Evolutionary conservation across 306 rosid genomes (phyloP), one percentile per base, ranked within the genome.

Genomic region (Dryas drummondii): DNA sequence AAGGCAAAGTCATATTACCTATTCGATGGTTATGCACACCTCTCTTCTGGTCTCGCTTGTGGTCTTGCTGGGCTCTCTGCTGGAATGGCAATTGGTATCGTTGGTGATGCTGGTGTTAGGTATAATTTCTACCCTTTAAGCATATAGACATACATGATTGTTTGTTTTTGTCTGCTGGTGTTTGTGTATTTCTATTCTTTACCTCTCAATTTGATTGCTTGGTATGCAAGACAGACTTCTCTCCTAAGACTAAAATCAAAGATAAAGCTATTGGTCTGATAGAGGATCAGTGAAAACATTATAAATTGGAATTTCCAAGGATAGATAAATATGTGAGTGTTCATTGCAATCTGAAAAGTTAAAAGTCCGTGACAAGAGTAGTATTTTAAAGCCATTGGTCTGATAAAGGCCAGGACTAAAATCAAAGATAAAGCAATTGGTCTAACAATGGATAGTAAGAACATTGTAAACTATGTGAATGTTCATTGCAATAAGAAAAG

Each of bases 61-160:
- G 96, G 96, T 0, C 87, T 91, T 57, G 97, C 97, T 15, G 97
- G 97, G 11, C 94, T 91, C 58, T 87, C 97, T 68, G 97, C 97
- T 15, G 97, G 97, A 63, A 91, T 91, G 97, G 97, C 97, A 9
- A 91, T 91, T 78, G 97, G 97, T 60, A 91, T 91, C 67, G 97
- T 91, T 71, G 97, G 97, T 19, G 97, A 91, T 78, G 97, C 97
- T 77, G 97, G 97, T 73, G 97, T 91, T 6, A 91, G 97, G 97
- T 91, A 89, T 78, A 26, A 32, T 46, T 62, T 63, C 16, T 14
- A 49, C 68, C 11, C 79, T 63, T 66, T 80, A 37, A 37, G 5
- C 4, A 10, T 47, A 47, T 37, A 40, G 2, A 4, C 58, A 0
- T 47, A 1, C 16, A 15, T 54, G n/a, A 3, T 55, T 56, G 11